A percentile compares a stretch with the other conserved stretches of the same genome.
These are phyloP conservation scores for Boletus reticuloceps DNA, from an alignment of 768 basidiomycete genomes.

Conservation along the genomic window DNA sequence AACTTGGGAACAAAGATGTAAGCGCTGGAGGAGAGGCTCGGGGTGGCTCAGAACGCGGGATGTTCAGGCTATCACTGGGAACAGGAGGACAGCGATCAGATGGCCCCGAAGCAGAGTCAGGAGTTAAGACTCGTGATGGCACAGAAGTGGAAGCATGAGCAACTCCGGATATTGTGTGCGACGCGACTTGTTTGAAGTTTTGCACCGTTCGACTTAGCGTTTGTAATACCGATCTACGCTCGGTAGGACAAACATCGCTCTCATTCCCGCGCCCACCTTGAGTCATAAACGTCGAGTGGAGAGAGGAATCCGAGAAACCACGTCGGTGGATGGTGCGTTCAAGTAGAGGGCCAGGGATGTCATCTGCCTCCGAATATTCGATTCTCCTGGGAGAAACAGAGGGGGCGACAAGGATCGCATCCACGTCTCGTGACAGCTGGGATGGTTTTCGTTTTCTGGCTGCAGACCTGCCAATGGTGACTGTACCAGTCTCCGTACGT, in stretches of 20 bases:
- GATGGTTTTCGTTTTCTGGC: constrained; percentile 15
- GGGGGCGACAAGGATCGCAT: constrained; percentile 71
- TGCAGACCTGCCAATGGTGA: constrained; percentile 19
- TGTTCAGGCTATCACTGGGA: constrained; percentile 3
- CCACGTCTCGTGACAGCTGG: constrained; percentile 63
- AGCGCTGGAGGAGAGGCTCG: constrained; percentile 23
- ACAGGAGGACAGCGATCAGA: neutral
- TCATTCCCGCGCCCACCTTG: constrained; percentile 40
- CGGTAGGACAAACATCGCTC: neutral
- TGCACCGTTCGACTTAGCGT: constrained; percentile 54
- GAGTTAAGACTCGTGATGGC: constrained; percentile 6
- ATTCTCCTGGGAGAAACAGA: constrained; percentile 16
- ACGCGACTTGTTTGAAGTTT: constrained; percentile 40
- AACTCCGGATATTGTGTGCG: constrained; percentile 28
- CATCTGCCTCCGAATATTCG: constrained; percentile 40
- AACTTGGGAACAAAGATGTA: constrained; percentile 30
- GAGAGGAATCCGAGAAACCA: constrained; percentile 89
- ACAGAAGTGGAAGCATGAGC: constrained; percentile 4
- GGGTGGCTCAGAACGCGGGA: constrained; percentile 18
- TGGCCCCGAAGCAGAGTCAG: constrained; percentile 4
- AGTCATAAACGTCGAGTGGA: constrained; percentile 77
- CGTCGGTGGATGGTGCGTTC: constrained; percentile 70
- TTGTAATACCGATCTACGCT: constrained; percentile 49
- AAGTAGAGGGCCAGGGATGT: constrained; percentile 51
- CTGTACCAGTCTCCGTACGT: constrained; percentile 6